Percentiles rank a stretch among this genome's conserved stretches.
These are phyloP conservation scores for Phytophthora constricta DNA, from an alignment of 352 stramenopile genomes.

Conservation along the genomic window DNA sequence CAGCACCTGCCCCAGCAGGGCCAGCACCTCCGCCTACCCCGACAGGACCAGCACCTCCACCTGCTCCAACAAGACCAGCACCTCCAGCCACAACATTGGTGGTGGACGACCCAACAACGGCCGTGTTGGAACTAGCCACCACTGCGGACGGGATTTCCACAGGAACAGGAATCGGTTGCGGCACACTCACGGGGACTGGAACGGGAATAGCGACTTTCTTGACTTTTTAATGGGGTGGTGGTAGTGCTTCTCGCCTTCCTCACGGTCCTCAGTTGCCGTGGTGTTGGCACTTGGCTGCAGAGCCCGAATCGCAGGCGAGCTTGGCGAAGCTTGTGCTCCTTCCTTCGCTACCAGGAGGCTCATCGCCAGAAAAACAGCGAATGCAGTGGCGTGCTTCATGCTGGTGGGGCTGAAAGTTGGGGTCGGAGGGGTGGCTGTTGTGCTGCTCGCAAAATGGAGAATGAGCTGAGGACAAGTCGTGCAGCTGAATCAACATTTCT, in stretches of 20 bases:
- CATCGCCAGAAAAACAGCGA: constrained; percentile 22
- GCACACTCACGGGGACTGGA: too few relatives aligned
- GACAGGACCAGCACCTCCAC: too few relatives aligned
- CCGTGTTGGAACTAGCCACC: too few relatives aligned
- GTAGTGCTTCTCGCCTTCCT: constrained; percentile 19
- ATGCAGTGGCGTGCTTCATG: constrained; percentile 25
- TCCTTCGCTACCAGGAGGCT: constrained; percentile 17
- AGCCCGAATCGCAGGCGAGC: constrained; percentile 13
- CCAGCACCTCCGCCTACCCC: too few relatives aligned
- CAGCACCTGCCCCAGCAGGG: too few relatives aligned
- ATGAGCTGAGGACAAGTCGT: neutral
- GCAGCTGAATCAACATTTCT: too few relatives aligned
- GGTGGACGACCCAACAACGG: too few relatives aligned
- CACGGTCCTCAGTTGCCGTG: neutral
- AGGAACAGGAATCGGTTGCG: too few relatives aligned
- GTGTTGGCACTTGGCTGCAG: constrained; percentile 11
- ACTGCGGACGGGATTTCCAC: too few relatives aligned
- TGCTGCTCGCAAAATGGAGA: constrained; percentile 3
- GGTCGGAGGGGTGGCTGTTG: neutral
- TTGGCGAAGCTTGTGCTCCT: constrained; percentile 5
- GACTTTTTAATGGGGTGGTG: constrained; percentile 27
- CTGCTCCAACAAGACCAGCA: too few relatives aligned
- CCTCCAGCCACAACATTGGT: too few relatives aligned
- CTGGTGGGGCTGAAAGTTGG: neutral
- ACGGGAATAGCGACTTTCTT: too few relatives aligned